Base-by-base conservation (phyloP, 148 eudicot species). In the Silene uniflora region DNA sequence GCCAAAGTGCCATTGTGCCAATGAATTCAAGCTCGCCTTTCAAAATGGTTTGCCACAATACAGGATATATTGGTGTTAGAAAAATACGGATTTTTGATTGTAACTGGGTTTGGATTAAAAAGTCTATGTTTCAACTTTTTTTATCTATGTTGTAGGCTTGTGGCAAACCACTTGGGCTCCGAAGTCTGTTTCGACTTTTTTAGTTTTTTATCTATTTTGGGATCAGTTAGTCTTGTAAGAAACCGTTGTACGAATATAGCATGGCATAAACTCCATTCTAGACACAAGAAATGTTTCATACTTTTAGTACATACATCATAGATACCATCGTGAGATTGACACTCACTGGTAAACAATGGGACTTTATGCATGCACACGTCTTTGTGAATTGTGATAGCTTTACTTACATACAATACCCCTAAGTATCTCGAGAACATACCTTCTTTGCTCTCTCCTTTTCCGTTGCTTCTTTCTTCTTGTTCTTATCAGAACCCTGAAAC, bases 381-480 rank as follows among this genome's bases (percentile, higher is more conserved):
- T 1, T 29, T 29, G 32, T 29, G 32, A 29, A 39, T 39, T 39
- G 44, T 39, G 44, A 39, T 17, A 71, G 18, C 35, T 69, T 69
- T 13, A 25, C 25, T 5, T 46, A 10, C 32, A 24, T 54, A 23
- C 7, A 7, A 29, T 1, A 25, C 13, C 52, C 60, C 39, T 55
- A 39, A 63, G 18, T 47, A 73, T 9, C 11, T 5, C 7, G 16
- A 46, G 1, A 69, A 46, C 8, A 59, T 73, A 93, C 98, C 98
- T 93, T 93, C 80, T 87, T 93, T 23, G 90, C 88, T 78, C 75
- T 89, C 85, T 93, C 98, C 85, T 86, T 93, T 71, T 91, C 98
- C 62, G 88, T 80, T 49, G 83, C 77, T 49, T 91, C 98, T 76
- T 87, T 91, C 71, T 82, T 84, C 84, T 87, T 91, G 49, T 93